A percentile compares a stretch with the other conserved stretches of the same genome.
Evolutionary conservation across 108 stramenopile genomes (phyloP).

Genomic region (Skeletonema costatum): DNA sequence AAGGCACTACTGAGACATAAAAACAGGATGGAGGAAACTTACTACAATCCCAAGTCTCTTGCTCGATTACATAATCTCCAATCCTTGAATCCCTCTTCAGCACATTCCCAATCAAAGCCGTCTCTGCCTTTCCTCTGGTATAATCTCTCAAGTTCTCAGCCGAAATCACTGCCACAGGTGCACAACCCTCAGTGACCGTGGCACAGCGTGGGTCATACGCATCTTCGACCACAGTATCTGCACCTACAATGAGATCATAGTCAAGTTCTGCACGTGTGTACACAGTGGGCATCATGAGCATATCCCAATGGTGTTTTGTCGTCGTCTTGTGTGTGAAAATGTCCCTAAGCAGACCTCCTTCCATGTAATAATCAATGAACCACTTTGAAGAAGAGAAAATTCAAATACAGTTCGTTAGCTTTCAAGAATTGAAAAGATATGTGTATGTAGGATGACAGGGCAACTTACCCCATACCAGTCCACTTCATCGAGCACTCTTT

Average conservation of each 20-base stretch:
- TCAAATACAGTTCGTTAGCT: too few species aligned
- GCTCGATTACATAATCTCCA: conserved; percentile 24
- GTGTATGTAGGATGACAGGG: too few species aligned
- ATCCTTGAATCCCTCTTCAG: conserved; percentile 14
- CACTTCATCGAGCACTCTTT: conserved; percentile 29
- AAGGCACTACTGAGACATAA: too few species aligned
- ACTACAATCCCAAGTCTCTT: conserved; percentile 39
- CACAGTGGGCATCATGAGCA: conserved; percentile 31
- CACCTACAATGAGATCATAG: conserved; percentile 20
- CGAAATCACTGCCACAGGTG: conserved; percentile 40
- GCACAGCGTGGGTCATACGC: conserved; percentile 44
- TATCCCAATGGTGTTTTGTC: conserved; percentile 34
- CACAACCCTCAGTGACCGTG: conserved; percentile 31
- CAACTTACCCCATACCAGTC: conserved; percentile 29
- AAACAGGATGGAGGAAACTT: too few species aligned
- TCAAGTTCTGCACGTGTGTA: conserved; percentile 24
- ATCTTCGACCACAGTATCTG: conserved; percentile 13
- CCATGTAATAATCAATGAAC: conserved; percentile 49
- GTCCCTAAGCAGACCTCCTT: conserved; percentile 34
- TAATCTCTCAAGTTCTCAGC: conserved; percentile 37
- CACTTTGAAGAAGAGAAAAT: neutral
- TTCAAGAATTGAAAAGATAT: too few species aligned
- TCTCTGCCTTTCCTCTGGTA: conserved; percentile 16
- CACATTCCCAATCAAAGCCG: conserved; percentile 13
- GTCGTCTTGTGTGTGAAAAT: conserved; percentile 40